Evolutionary conservation across 2,329 filamentous ascomycete species (phyloP), one percentile per base, ranked within the genome.

Genomic region (Botrytis fragariae): DNA sequence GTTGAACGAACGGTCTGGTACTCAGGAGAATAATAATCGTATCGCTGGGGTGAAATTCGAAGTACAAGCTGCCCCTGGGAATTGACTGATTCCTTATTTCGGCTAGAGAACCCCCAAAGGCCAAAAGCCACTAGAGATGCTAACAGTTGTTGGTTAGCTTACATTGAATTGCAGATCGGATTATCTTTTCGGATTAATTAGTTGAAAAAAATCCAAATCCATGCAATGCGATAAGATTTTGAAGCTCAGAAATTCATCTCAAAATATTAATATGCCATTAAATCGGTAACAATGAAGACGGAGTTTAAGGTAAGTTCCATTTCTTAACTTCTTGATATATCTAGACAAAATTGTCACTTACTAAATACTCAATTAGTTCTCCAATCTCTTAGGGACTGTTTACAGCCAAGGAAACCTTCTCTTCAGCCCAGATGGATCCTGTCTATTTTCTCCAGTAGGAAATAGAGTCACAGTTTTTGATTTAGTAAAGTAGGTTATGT

Each of bases 351-450:
- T 14, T 32, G 16, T 60, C 42, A 37, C 35, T 68, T 61, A 73
- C 84, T 73, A 84, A 74, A 14, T 22, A 37, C n/a, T 35, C n/a
- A 64, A 61, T 2, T 80, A 98, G 95, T 99, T 99, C 85, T 97
- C 95, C 82, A 99, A 98, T 84, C 89, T 99, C 82, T 89, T 99
- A 81, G 97, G 96, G 82, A 99, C 96, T 78, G 96, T 99, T 82
- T 99, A 98, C 87, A 94, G 94, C 86, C 93, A 95, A 89, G 96
- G 97, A 84, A 99, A 98, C 83, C 89, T 99, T 80, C 88, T 98
- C 82, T 99, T 97, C 86, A 97, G 93, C 79, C 94, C 95, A 75
- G 95, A 99, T 88, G 97, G 97, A 82, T 96, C 93, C 79, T 95
- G 94, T 84, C 88, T 99, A 77, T 93, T 97, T 80, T 99, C 96